Conservation (phyloP, 2,329 filamentous ascomycete species). For the Ascochyta clinopodiicola region DNA sequence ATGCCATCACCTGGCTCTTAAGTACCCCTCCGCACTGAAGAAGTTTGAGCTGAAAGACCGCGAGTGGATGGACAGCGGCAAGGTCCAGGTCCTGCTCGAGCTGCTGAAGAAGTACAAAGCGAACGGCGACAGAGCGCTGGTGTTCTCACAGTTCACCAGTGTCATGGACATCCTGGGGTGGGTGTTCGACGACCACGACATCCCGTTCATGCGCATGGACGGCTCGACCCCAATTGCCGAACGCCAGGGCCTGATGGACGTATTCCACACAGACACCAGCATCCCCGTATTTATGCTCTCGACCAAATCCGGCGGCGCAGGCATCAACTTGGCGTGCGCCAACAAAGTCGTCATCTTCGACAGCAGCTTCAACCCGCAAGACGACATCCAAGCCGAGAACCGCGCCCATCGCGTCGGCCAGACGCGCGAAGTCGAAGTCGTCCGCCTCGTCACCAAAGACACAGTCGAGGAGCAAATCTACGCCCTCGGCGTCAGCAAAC, state of each 20-base stretch:
- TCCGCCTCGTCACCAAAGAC: conserved; percentile 77
- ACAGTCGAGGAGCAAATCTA: conserved; percentile 96
- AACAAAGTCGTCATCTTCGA: conserved; percentile 99
- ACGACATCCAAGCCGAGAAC: conserved; percentile 98
- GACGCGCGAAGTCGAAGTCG: conserved; percentile 86
- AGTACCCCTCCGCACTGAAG: conserved; percentile 59
- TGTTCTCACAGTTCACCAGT: conserved; percentile 93
- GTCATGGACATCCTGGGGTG: conserved; percentile 89
- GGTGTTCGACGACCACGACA: conserved; percentile 74
- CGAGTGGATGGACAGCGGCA: conserved; percentile 78
- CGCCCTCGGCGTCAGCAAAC: conserved; percentile 87
- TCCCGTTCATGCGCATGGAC: conserved; percentile 85
- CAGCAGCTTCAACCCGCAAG: conserved; percentile 95
- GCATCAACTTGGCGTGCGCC: conserved; percentile 92
- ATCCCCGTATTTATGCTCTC: conserved; percentile 93
- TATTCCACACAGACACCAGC: conserved; percentile 75
- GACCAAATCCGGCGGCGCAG: conserved; percentile 93
- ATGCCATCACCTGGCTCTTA: conserved; percentile 63
- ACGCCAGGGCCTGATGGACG: conserved; percentile 86
- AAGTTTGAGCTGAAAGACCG: conserved; percentile 65
- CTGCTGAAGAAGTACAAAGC: conserved; percentile 75
- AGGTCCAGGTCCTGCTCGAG: conserved; percentile 80
- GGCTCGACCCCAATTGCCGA: conserved; percentile 82
- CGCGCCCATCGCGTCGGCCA: conserved; percentile 94
- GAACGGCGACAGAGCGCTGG: conserved; percentile 84